Evolutionary conservation across 371 early-diverging fungal species (phyloP), one percentile per base, ranked within the genome.

Genomic region (Choanephora cucurbitarum): DNA sequence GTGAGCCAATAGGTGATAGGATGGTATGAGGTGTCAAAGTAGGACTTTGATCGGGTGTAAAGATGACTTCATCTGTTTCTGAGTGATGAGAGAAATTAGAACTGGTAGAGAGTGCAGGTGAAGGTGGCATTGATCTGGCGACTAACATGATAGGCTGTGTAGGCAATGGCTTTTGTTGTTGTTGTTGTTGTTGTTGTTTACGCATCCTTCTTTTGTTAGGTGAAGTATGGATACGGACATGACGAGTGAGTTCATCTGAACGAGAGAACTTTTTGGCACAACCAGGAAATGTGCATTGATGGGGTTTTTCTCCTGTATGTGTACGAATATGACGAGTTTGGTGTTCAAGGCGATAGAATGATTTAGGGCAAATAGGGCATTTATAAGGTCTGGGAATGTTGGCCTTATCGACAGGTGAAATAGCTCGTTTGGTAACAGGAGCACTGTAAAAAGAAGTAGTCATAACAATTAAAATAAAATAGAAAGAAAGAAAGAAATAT

Each of bases 241-340:
- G 94, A 37, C 91, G 80, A 42, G 91, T 89, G 43, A 97, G 72
- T 73, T 95, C 94, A 72, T 96, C 96, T 24, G 91, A 90, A 32
- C 94, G 86, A 42, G 93, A 89, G 75, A 95, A 95, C 11, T 88
- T 81, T 71, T 93, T 93, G 48, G 83, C 83, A 67, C 96, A 95
- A 43, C 85, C 85, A n/a, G 80, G 71, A 57, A 82, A 85, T 17
- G 83, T 79, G 75, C 96, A 95, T 55, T 83, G 86, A 70, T 87
- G 90, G 21, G 96, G 94, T 53, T 88, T 91, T 69, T 95, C 96
- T 28, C 94, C 94, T 2, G 95, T 95, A 63, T 95, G 95, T 8
- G 93, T 94, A 60, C 93, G 84, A 65, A 91, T 87, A 69, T 95
- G 95, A 45, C 95, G 85, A 13, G 90, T 89, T 72, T 88, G 88